Percentiles rank a stretch among this genome's conserved stretches.
phyloP scores from a whole-genome alignment of 108 stramenopile genomes.

The Chaetoceros muelleri region DNA sequence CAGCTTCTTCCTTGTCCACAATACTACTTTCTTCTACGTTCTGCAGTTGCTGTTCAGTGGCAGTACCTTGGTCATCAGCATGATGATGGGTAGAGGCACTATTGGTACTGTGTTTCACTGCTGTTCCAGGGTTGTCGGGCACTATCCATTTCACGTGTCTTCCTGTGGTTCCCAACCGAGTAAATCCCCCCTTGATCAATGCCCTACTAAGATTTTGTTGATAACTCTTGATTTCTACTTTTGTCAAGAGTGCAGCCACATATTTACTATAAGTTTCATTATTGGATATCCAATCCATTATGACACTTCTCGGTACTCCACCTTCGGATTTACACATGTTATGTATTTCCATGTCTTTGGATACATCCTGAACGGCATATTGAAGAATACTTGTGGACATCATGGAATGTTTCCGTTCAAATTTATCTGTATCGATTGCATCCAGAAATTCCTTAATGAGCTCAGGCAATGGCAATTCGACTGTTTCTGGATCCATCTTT shows the following conservation, averaged over 20 bases:
- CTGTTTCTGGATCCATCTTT: conserved; percentile 5
- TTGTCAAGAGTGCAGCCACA: conserved; percentile 34
- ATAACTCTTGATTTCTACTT: conserved; percentile 39
- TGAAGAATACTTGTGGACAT: conserved; percentile 27
- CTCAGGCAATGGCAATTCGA: conserved; percentile 20
- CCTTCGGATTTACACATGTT: conserved; percentile 9
- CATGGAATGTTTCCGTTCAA: conserved; percentile 42
- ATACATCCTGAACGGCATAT: conserved; percentile 30
- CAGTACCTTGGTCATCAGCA: no score
- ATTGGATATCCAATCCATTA: conserved; percentile 46
- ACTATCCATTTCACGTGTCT: conserved; percentile 38
- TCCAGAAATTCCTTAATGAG: conserved; percentile 19
- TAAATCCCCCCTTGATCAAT: conserved; percentile 32
- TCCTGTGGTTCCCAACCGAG: conserved; percentile 19
- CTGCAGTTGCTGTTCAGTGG: no score
- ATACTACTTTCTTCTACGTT: no score
- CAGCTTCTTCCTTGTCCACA: no score
- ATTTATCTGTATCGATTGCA: conserved; percentile 21
- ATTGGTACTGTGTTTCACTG: no score
- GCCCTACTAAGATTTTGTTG: conserved; percentile 40
- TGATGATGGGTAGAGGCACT: no score
- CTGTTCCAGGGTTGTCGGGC: conserved; percentile 17
- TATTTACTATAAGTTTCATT: conserved; percentile 21
- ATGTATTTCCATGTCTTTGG: conserved; percentile 10
- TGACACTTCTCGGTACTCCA: conserved; percentile 29